phyloP scores from a whole-genome alignment of 163 green algal species.

The Volvox carteri region DNA sequence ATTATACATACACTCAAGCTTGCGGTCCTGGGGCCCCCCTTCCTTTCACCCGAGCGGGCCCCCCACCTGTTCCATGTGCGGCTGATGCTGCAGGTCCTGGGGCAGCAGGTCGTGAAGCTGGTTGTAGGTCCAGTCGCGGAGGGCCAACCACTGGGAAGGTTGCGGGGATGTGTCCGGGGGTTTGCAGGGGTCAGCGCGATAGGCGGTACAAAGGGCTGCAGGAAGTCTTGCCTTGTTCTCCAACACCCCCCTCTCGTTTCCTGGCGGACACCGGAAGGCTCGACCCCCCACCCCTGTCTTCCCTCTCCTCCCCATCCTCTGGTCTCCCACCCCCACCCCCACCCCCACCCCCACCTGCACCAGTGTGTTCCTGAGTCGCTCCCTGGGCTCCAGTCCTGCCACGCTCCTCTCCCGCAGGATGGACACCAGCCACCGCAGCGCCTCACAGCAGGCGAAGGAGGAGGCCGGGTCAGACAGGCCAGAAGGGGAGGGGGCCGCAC shows the following conservation, averaged over 20 bases:
- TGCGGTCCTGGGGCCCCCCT: too few species aligned
- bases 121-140: slow-evolving; percentile 46
- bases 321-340: not conserved
- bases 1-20: too few species aligned
- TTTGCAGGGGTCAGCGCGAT: too few species aligned
- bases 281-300: not conserved
- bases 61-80: slow-evolving; percentile 38
- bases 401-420: slow-evolving; percentile 36
- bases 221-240: too few species aligned
- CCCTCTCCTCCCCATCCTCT: not conserved
- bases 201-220: too few species aligned
- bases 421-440: slow-evolving; percentile 32
- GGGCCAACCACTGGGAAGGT: slow-evolving; percentile 22
- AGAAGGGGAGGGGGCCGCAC: not conserved
- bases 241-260: too few species aligned
- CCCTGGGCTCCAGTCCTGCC: not conserved
- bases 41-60: too few species aligned
- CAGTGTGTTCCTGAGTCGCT: slow-evolving; percentile 25
- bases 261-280: too few species aligned
- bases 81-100: slow-evolving; percentile 30
- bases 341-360: slow-evolving; percentile 28
- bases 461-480: not conserved
- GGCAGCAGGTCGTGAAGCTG: slow-evolving; percentile 48
- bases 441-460: slow-evolving; percentile 22
- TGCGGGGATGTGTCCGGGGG: too few species aligned